Evolutionary conservation across 2,329 filamentous ascomycete genomes (phyloP), one percentile per base, ranked within the genome.

Genomic region (Colletotrichum higginsianum): DNA sequence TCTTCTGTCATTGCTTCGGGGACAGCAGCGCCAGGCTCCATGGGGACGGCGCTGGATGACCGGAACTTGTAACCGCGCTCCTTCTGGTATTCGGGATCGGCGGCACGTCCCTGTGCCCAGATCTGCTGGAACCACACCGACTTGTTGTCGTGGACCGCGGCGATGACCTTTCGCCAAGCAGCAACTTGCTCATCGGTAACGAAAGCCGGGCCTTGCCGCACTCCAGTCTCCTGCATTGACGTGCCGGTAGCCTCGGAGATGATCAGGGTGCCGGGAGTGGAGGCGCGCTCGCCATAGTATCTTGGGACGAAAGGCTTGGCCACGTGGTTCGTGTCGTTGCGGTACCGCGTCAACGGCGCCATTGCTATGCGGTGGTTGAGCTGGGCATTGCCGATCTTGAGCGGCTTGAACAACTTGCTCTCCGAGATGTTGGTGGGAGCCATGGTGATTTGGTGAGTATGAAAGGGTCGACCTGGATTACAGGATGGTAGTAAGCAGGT

Each of bases 1-100:
- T 86, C 79, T 38, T 86, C 82, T 0, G 87, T 90, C 87, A 93
- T 88, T n/a, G 85, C 90, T 72, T 86, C 87, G 2, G 91, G 91
- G 18, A 67, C 47, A 4, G 65, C 26, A 30, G 65, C 65, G 9
- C 26, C 49, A 1, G 49, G 49, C 16, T 63, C 50, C 53, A 72
- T 66, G 8, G 61, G 44, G 6, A 70, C 61, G 35, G 60, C 65
- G 16, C 72, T 73, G 16, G 65, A 64, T 2, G 72, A 73, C 12
- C 60, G 44, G 23, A 61, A 72, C 38, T 44, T 40, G 42, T 52
- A 62, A 3, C 70, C 70, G 13, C 66, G 69, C 53, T 55, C 44
- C 30, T 60, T 67, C 53, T 61, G 42, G 42, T 72, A 71, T 7
- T 63, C 56, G 7, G 65, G 61, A 13, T 70, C 61, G 4, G 72